Conservation (phyloP, 305 asterid species). For the Solanum hybrid region DNA sequence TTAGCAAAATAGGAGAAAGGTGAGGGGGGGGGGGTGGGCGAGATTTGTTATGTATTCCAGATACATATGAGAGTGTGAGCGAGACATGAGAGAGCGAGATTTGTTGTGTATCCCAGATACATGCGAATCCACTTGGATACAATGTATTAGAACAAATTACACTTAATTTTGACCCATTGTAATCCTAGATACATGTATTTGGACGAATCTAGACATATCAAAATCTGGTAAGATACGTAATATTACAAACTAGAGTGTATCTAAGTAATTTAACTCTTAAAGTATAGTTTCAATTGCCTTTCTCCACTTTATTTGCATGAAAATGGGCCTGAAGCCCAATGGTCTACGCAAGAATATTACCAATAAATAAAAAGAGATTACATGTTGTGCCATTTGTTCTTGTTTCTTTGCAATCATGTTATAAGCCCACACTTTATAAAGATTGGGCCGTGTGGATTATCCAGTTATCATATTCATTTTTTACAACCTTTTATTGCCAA, state of each 20-base stretch:
- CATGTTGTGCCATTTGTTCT: no score
- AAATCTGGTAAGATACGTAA: background rate
- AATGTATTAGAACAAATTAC: background rate
- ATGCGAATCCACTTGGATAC: background rate
- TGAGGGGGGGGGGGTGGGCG: no score
- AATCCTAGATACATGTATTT: background rate
- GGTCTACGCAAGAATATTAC: background rate
- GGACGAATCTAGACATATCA: background rate
- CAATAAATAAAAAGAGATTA: no score
- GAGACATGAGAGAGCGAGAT: no score
- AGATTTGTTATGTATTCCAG: no score
- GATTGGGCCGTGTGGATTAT: no score
- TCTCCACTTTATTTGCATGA: background rate
- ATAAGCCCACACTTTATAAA: no score
- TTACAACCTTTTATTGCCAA: no score
- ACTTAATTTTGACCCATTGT: accelerated
- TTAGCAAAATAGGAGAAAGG: no score
- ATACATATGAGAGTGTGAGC: background rate
- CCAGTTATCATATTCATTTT: no score
- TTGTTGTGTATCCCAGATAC: background rate
- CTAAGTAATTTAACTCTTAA: background rate
- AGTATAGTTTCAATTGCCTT: background rate
- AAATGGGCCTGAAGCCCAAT: background rate
- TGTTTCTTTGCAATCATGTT: no score
- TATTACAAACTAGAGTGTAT: background rate